phyloP scores from a whole-genome alignment of 2,329 filamentous ascomycete genomes.

The Phyllosticta ampelicida region DNA sequence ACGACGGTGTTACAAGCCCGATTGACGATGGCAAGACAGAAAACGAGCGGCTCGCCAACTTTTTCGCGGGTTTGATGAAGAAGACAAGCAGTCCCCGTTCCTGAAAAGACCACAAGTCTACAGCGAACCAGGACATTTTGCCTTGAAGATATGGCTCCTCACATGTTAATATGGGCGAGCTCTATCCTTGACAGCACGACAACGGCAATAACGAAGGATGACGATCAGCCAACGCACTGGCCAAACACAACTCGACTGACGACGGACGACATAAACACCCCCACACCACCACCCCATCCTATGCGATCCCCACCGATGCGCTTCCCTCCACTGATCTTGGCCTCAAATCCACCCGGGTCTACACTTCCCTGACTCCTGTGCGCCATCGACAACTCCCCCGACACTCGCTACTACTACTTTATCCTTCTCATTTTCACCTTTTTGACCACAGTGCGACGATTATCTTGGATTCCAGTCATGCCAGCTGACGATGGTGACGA shows the following conservation, averaged over 20 bases:
- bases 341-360: no score
- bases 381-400: no score
- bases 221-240: background rate
- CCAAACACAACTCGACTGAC: background rate
- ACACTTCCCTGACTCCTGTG: no score
- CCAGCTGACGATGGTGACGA: no score
- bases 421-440: no score
- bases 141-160: background rate
- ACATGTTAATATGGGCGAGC: background rate
- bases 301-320: no score
- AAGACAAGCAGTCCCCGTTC: conserved; percentile 9
- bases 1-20: conserved; percentile 17
- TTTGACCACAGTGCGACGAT: no score
- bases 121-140: background rate
- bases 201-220: background rate
- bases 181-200: background rate
- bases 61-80: conserved; percentile 29
- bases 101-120: background rate
- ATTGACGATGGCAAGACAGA: conserved; percentile 24
- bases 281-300: background rate
- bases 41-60: conserved; percentile 30
- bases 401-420: no score
- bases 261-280: background rate
- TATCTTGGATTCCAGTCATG: no score
- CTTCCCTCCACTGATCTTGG: no score